Conservation (phyloP, 2,329 filamentous ascomycete genomes). For the Penicillium freii region DNA sequence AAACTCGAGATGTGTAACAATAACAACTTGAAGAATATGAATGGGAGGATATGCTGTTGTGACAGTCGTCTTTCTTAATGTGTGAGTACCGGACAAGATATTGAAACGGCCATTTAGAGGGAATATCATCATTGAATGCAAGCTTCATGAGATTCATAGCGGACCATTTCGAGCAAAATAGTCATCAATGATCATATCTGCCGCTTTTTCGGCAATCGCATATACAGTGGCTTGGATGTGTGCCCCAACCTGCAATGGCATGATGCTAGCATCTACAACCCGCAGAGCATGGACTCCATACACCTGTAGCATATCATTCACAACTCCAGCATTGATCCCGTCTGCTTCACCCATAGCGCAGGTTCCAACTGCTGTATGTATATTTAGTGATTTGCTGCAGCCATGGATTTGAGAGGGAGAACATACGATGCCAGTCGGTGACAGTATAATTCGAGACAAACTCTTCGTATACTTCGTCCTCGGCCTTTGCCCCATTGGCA, state of each 20-base stretch:
- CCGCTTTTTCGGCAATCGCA: conserved; percentile 32
- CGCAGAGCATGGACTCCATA: conserved; percentile 38
- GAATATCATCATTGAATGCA: neutral
- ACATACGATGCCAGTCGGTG: conserved; percentile 25
- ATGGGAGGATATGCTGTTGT: neutral
- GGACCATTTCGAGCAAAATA: neutral
- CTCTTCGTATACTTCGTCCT: conserved; percentile 5
- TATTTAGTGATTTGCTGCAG: neutral
- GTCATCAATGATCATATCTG: conserved; percentile 19
- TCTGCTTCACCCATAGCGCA: conserved; percentile 43
- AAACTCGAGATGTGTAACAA: neutral
- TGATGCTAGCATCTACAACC: conserved; percentile 39
- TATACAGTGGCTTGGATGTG: conserved; percentile 35
- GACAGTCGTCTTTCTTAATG: neutral
- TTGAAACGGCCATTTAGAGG: neutral
- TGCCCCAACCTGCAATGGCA: conserved; percentile 32
- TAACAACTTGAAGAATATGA: neutral
- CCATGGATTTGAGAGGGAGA: neutral
- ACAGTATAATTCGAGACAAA: conserved; percentile 20
- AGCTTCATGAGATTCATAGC: neutral
- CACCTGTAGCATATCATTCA: conserved; percentile 38
- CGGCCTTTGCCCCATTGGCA: conserved; percentile 5
- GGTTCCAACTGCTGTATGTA: conserved; percentile 31
- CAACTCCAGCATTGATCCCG: conserved; percentile 30
- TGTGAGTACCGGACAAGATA: neutral